These are phyloP conservation scores for Eragrostis tef DNA, from an alignment of 202 grass and related monocot genomes.

Conservation along the genomic window DNA sequence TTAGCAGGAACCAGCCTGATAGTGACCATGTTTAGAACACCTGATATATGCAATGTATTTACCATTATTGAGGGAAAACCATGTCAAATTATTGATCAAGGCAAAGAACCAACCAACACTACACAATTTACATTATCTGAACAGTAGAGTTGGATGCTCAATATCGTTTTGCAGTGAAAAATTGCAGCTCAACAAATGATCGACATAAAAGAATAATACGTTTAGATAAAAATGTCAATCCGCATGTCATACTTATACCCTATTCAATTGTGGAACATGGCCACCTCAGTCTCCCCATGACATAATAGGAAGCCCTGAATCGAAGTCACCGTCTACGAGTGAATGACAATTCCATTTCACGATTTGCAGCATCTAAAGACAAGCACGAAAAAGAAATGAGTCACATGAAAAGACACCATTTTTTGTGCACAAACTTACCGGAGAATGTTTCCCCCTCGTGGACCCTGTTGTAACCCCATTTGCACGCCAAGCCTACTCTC, in stretches of 20 bases:
- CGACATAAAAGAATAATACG: too few relatives aligned
- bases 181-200: too few relatives aligned
- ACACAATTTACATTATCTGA: too few relatives aligned
- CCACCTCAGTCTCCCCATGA: constrained; percentile 74
- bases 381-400: background rate
- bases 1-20: too few relatives aligned
- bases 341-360: background rate
- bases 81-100: too few relatives aligned
- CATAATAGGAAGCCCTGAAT: constrained; percentile 70
- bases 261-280: constrained; percentile 67
- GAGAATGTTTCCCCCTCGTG: constrained; percentile 59
- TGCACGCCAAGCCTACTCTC: constrained; percentile 89
- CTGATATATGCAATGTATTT: too few relatives aligned
- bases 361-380: background rate
- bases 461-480: constrained; percentile 66
- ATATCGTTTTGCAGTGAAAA: too few relatives aligned
- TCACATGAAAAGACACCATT: background rate
- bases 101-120: too few relatives aligned
- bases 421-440: constrained; percentile 39
- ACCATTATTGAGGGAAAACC: too few relatives aligned
- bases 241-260: too few relatives aligned
- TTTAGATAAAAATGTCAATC: constrained; percentile 23
- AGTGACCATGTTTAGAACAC: too few relatives aligned
- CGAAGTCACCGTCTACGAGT: constrained; percentile 69
- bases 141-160: too few relatives aligned